A percentile compares a stretch with the other conserved stretches of the same genome.
Evolutionary conservation across 257 asterid species (phyloP).

Genomic region (Cynanchum wilfordii): DNA sequence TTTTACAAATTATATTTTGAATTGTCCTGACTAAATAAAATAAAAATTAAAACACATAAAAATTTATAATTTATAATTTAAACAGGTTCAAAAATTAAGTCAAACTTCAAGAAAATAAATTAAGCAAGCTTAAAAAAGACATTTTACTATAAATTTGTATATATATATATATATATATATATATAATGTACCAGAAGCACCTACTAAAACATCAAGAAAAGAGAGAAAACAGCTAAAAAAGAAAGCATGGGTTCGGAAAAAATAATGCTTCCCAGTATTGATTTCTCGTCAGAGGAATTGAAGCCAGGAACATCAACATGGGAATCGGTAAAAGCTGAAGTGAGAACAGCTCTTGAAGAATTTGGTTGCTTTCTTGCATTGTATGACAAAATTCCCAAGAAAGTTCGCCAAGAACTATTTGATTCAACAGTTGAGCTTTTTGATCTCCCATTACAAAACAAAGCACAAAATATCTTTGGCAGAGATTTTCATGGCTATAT

Average conservation of each 20-base stretch:
- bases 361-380: slow-evolving; percentile 42
- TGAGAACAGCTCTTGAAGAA: slow-evolving; percentile 33
- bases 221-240: too few species aligned
- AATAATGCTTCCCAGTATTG: slow-evolving; percentile 28
- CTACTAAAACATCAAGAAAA: too few species aligned
- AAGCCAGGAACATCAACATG: slow-evolving; percentile 19
- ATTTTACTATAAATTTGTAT: too few species aligned
- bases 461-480: slow-evolving; percentile 28
- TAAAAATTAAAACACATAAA: too few species aligned
- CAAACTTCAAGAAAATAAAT: too few species aligned
- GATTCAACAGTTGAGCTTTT: slow-evolving; percentile 24
- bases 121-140: too few species aligned
- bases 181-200: too few species aligned
- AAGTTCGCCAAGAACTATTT: slow-evolving; percentile 27
- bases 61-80: too few species aligned
- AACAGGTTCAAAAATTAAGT: too few species aligned
- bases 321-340: slow-evolving; percentile 21
- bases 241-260: not conserved
- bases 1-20: too few species aligned
- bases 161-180: too few species aligned
- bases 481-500: slow-evolving; percentile 41
- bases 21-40: too few species aligned
- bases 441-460: slow-evolving; percentile 33
- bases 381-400: slow-evolving; percentile 20
- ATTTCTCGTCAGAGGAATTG: slow-evolving; percentile 15